Percentiles rank a stretch among this genome's conserved stretches.
phyloP scores from a whole-genome alignment of 768 basidiomycete genomes.

The Tylopilus sp. region DNA sequence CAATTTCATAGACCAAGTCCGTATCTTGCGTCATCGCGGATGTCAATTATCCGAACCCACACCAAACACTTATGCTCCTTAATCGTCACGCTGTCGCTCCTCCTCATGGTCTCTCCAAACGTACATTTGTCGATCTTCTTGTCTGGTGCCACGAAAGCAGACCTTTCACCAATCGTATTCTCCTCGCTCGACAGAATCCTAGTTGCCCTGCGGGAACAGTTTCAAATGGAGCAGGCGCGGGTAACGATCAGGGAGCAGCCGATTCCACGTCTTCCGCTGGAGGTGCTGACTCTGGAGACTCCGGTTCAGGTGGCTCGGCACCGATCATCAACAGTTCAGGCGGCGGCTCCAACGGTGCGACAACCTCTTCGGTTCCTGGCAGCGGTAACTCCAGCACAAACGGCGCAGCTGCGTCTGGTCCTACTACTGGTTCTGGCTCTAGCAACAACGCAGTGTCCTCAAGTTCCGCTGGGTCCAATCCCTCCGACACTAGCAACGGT shows the following conservation, averaged over 20 bases:
- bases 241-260: not conserved
- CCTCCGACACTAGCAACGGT: not conserved
- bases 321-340: not conserved
- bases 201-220: slow-evolving; percentile 9
- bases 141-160: slow-evolving; percentile 25
- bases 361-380: slow-evolving; percentile 1
- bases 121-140: slow-evolving; percentile 25
- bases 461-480: not conserved
- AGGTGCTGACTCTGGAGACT: not conserved
- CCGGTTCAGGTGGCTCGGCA: not conserved
- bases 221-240: not conserved
- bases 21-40: slow-evolving; percentile 28
- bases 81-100: slow-evolving; percentile 17
- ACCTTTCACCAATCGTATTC: slow-evolving; percentile 5
- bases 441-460: not conserved
- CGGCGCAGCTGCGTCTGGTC: not conserved
- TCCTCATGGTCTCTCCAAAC: slow-evolving; percentile 22
- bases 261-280: not conserved
- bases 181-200: slow-evolving; percentile 25
- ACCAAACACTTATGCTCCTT: slow-evolving; percentile 23
- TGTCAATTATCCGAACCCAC: slow-evolving; percentile 22
- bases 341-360: not conserved
- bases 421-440: not conserved
- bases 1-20: slow-evolving; percentile 5
- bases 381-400: not conserved